Percentiles rank a stretch among this genome's conserved stretches.
Conservation (phyloP, 2,329 filamentous ascomycete genomes). For the Alternaria rosae region DNA sequence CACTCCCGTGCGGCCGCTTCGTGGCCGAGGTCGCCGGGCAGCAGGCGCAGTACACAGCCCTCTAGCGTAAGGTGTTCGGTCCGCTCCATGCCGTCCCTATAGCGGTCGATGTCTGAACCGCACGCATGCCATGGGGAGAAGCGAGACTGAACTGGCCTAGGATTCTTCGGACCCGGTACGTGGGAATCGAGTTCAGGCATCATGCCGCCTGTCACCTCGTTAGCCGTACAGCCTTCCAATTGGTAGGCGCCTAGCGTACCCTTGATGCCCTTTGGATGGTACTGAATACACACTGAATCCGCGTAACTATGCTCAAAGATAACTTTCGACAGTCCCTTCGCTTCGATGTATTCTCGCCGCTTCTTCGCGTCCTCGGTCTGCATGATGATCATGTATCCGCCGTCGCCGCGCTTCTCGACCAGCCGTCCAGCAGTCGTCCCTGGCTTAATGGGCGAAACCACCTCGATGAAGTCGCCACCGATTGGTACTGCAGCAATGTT, state of each 20-base stretch:
- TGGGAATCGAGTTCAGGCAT: conserved; percentile 57
- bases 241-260: conserved; percentile 24
- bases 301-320: conserved; percentile 48
- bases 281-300: conserved; percentile 51
- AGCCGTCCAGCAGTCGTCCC: conserved; percentile 53
- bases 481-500: conserved; percentile 45
- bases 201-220: conserved; percentile 46
- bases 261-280: conserved; percentile 55
- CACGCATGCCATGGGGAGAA: conserved; percentile 58
- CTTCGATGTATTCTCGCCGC: conserved; percentile 50
- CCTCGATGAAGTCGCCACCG: conserved; percentile 55
- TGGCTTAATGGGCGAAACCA: conserved; percentile 49
- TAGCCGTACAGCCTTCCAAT: background rate
- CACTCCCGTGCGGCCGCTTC: conserved; percentile 51
- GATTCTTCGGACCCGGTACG: conserved; percentile 40
- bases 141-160: conserved; percentile 46
- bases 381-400: conserved; percentile 60
- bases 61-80: conserved; percentile 47
- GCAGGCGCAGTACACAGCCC: conserved; percentile 48
- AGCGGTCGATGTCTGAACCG: conserved; percentile 46
- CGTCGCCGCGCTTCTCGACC: conserved; percentile 53
- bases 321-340: conserved; percentile 45
- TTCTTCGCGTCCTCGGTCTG: conserved; percentile 52
- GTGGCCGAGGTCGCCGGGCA: conserved; percentile 47
- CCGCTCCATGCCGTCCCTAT: conserved; percentile 50